Evolutionary conservation across 805 yeast genomes (phyloP).

Genomic region (Kuraishia piskuri): DNA sequence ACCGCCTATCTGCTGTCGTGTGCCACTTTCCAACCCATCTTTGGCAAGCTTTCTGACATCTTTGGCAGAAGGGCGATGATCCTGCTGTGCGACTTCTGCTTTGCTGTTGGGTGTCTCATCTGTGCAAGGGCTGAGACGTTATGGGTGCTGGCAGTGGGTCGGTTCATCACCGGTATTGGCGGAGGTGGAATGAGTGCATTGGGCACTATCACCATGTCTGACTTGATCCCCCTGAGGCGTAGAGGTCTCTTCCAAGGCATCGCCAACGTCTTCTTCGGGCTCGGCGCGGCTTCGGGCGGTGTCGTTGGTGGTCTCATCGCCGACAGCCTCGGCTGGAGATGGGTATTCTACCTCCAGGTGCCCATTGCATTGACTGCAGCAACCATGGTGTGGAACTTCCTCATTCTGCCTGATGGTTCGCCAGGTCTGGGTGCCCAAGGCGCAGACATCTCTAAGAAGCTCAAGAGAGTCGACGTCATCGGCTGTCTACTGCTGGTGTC

Average conservation of each 20-base stretch:
- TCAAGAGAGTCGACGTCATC: constrained; percentile 55
- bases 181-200: constrained; percentile 80
- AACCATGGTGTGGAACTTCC: constrained; percentile 24
- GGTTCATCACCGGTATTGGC: constrained; percentile 78
- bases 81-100: constrained; percentile 21
- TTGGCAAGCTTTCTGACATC: constrained; percentile 45
- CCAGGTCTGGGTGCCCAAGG: constrained; percentile 47
- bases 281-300: constrained; percentile 74
- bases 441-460: constrained; percentile 31
- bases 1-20: constrained; percentile 32
- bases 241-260: constrained; percentile 81
- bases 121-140: constrained; percentile 33
- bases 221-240: constrained; percentile 65
- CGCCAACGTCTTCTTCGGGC: constrained; percentile 66
- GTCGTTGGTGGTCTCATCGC: constrained; percentile 51
- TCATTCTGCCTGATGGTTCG: constrained; percentile 34
- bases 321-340: constrained; percentile 55
- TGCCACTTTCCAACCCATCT: constrained; percentile 45
- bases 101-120: constrained; percentile 30
- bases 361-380: constrained; percentile 40
- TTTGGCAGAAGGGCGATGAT: constrained; percentile 38
- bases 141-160: constrained; percentile 40
- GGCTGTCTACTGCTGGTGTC: constrained; percentile 56
- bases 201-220: constrained; percentile 69
- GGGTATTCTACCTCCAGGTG: constrained; percentile 44